Base-by-base conservation (phyloP, 331 rosid species). In the Acacia pycnantha region DNA sequence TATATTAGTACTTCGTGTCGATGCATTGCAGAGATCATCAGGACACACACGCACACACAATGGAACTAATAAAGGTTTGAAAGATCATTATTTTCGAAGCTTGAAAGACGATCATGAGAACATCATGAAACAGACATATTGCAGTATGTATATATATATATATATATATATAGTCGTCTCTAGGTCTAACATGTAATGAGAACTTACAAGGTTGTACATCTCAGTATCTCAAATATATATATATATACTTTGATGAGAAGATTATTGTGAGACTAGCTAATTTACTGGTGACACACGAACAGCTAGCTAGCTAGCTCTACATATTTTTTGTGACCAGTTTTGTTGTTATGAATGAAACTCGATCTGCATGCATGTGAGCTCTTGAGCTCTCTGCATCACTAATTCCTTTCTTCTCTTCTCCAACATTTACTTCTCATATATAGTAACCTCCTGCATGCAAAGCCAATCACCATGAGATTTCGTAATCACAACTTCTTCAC, bases 361-460 rank as follows among this genome's bases (percentile, higher is more conserved):
- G 16, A 22, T 59, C 33, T 24, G 40, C 81, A 19, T 21, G 19
- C 13, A n/a, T 44, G 35, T 73, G n/a, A 44, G n/a, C 77, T 26
- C 47, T 74, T 79, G 3, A 33, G 41, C 76, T n/a, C 79, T 16
- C 78, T 76, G 51, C 31, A 35, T 19, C 16, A 35, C 22, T 73
- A 68, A 61, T 61, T 59, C 50, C 33, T 71, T 46, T 59, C 50
- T 46, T 69, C 50, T 51, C 27, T 59, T 24, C 14, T 56, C 1
- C 18, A 56, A n/a, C 62, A n/a, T 56, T 56, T 56, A n/a, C 5
- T n/a, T 56, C 27, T 56, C 62, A n/a, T 56, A 21, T 7, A 7
- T 10, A 59, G 31, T 43, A 41, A 54, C 13, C 27, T 56, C 13
- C 87, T 84, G 82, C 84, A 76, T 61, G 71, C 79, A 70, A 65